Base-by-base conservation (phyloP, 208 protist species). In the Naegleria gruberi region DNA sequence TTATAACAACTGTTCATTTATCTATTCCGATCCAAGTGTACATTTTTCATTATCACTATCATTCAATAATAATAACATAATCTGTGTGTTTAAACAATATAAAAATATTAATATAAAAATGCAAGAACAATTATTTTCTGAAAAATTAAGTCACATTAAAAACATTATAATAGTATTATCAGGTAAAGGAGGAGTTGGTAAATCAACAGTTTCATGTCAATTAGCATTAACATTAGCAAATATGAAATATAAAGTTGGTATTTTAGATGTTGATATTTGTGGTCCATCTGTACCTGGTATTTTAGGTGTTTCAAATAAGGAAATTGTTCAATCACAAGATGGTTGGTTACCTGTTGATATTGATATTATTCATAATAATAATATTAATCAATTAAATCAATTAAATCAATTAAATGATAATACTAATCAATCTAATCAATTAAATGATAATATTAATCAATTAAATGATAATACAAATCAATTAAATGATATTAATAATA, bases 181-280 rank as follows among this genome's bases (percentile, higher is more conserved):
- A 44, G 99, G 99, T 41, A 99, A 99, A 91, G 99, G 98, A 45
- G 98, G 97, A 37, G 98, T 99, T 0, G 98, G 99, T 10, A 99
- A 99, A 92, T 98, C 96, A 26, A 99, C 99, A 15, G 95, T 99
- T 19, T 95, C 98, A 34, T 95, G 97, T 83, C 98, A 99, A 94
- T 93, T 99, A 6, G 97, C 98, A 17, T 95, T 98, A 55, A 92
- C 94, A 6, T 91, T 99, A 2, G 93, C 96, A n/a, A 91, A 95
- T 51, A 81, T 93, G 17, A 92, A 55, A 93, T 82, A 90, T n/a
- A 95, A 94, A 84, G 96, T 98, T 10, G 97, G 97, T 19, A 91
- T 98, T 6, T 91, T 98, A 3, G 97, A 98, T 91, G 93, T 97
- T 73, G 97, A 98, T 89, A 95, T 98, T 89, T 98, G 97, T 92